These are phyloP conservation scores for Euptelea pleiosperma DNA, from an alignment of 164 flowering plant genomes.

Conservation along the genomic window DNA sequence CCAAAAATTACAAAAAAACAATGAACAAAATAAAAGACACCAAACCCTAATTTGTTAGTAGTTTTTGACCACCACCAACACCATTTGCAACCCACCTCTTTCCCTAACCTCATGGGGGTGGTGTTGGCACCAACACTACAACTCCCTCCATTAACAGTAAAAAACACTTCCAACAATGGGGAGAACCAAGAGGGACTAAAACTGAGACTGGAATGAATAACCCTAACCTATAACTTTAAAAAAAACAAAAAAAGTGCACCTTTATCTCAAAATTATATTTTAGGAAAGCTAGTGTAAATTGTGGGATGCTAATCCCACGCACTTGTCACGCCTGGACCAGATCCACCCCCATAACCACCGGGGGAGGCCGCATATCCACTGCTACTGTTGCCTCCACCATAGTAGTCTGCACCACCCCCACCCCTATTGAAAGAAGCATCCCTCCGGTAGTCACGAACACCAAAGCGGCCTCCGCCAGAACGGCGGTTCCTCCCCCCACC, in stretches of 20 bases:
- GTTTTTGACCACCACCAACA: slow-evolving; percentile 14
- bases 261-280: slow-evolving; percentile 22
- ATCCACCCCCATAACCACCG: slow-evolving; percentile 31
- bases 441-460: slow-evolving; percentile 58
- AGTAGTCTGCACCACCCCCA: slow-evolving; percentile 29
- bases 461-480: slow-evolving; percentile 55
- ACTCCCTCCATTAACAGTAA: no score
- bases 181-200: slow-evolving; percentile 6
- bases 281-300: background rate
- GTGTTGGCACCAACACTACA: slow-evolving; percentile 9
- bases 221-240: background rate
- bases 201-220: background rate
- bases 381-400: slow-evolving; percentile 30
- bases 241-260: slow-evolving; percentile 5
- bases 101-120: background rate
- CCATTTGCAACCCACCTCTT: slow-evolving; percentile 16
- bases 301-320: slow-evolving; percentile 46
- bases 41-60: slow-evolving; percentile 17
- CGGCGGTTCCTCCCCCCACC: slow-evolving; percentile 50
- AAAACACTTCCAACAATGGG: slow-evolving; percentile 10
- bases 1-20: background rate
- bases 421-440: slow-evolving; percentile 39
- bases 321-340: slow-evolving; percentile 38
- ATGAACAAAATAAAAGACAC: background rate
- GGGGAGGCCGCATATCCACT: slow-evolving; percentile 30